phyloP scores from a whole-genome alignment of 257 asterid species.

The Anisodus acutangulus region DNA sequence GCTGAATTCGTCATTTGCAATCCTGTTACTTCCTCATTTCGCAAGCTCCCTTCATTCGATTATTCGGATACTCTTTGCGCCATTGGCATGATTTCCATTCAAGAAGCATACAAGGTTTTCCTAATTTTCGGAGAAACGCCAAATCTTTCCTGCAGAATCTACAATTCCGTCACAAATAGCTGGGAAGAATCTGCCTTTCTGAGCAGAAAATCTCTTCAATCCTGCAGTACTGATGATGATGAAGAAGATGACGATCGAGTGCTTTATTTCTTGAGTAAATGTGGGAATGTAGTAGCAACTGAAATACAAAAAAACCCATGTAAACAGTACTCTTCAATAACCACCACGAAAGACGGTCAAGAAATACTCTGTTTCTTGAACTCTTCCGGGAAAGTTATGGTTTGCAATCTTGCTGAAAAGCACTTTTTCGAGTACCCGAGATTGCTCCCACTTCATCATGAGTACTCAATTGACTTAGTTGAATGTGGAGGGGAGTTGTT shows the following conservation, averaged over 20 bases:
- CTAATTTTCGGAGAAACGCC: conserved; percentile 60
- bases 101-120: conserved; percentile 49
- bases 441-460: conserved; percentile 63
- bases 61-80: conserved; percentile 44
- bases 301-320: conserved; percentile 74
- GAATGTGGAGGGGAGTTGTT: conserved; percentile 62
- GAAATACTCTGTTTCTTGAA: conserved; percentile 63
- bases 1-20: conserved; percentile 50
- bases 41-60: conserved; percentile 35
- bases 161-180: conserved; percentile 42
- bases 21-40: conserved; percentile 57
- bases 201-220: conserved; percentile 32
- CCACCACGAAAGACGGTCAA: conserved; percentile 42
- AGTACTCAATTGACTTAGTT: conserved; percentile 80
- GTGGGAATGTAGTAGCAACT: conserved; percentile 73
- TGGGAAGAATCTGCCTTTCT: conserved; percentile 58
- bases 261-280: conserved; percentile 72
- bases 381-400: conserved; percentile 63
- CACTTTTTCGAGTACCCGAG: conserved; percentile 69
- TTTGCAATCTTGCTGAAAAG: conserved; percentile 57
- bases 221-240: conserved; percentile 14
- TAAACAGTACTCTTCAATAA: conserved; percentile 71
- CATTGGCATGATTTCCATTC: conserved; percentile 57
- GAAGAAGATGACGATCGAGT: conserved; percentile 40
- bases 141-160: conserved; percentile 49